Evolutionary conservation across 2,329 filamentous ascomycete genomes (phyloP).

Genomic region (Clonostachys chloroleuca): DNA sequence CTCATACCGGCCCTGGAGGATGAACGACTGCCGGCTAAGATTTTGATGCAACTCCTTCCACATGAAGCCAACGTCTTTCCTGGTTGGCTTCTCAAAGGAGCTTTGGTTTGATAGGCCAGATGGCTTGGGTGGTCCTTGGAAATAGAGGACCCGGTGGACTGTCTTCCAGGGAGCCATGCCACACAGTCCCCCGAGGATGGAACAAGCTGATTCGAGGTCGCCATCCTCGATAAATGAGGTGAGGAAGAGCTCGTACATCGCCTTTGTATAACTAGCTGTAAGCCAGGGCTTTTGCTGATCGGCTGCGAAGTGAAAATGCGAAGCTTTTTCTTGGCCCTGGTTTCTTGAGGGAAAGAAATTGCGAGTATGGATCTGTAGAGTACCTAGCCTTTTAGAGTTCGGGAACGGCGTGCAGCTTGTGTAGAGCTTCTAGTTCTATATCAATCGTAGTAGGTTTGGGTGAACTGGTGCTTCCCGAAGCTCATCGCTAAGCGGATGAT

Average conservation of each 20-base stretch:
- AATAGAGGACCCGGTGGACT: conserved; percentile 48
- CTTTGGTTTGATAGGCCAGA: conserved; percentile 37
- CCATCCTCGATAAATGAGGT: conserved; percentile 45
- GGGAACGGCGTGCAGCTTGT: not conserved
- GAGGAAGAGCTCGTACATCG: conserved; percentile 58
- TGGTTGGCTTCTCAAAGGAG: conserved; percentile 29
- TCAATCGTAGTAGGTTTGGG: not conserved
- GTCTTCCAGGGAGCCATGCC: conserved; percentile 48
- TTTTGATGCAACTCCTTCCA: conserved; percentile 54
- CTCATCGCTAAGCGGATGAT: not conserved
- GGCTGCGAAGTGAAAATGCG: not conserved
- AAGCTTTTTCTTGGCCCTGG: too few relatives aligned
- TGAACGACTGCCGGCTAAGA: conserved; percentile 50
- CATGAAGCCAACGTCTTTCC: conserved; percentile 26
- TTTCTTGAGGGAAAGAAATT: too few relatives aligned
- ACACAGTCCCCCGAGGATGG: conserved; percentile 52
- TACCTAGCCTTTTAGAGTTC: too few relatives aligned
- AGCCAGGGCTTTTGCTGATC: not conserved
- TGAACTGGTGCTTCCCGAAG: not conserved
- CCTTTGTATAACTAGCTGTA: not conserved
- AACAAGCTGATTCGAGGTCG: conserved; percentile 42
- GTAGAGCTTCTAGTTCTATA: not conserved
- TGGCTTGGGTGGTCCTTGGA: conserved; percentile 39
- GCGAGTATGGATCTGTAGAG: too few relatives aligned
- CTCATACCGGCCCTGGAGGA: conserved; percentile 51